phyloP scores from a whole-genome alignment of 192 early-diverging fungal species.

The Coemansia pectinata region DNA sequence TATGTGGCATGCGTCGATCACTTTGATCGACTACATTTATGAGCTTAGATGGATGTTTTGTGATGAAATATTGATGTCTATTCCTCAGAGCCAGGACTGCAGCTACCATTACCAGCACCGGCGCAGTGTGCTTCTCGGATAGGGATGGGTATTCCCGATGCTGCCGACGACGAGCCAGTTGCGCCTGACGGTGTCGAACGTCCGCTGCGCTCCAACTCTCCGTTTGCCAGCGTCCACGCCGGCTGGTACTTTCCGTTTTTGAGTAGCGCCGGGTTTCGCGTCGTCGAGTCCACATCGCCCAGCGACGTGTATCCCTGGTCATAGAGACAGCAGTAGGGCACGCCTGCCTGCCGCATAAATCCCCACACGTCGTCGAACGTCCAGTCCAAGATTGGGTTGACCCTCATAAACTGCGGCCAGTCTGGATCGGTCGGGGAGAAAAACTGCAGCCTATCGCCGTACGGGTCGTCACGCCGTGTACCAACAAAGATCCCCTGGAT shows the following conservation, averaged over 20 bases:
- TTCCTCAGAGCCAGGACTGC: neutral
- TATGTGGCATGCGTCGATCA: neutral
- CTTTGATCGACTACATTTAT: neutral
- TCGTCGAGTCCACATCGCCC: conserved; percentile 80
- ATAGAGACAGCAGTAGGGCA: conserved; percentile 88
- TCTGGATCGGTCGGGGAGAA: conserved; percentile 78
- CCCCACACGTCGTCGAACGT: conserved; percentile 82
- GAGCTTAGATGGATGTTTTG: neutral
- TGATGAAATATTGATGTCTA: neutral
- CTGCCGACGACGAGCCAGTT: conserved; percentile 12
- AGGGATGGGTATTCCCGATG: conserved; percentile 66
- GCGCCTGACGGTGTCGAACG: conserved; percentile 29
- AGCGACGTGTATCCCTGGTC: conserved; percentile 93
- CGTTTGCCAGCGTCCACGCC: conserved; percentile 28
- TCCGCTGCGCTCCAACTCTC: conserved; percentile 47
- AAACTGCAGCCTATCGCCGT: conserved; percentile 60
- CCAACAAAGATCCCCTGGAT: conserved; percentile 84
- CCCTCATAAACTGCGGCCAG: conserved; percentile 90
- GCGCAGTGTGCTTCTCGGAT: conserved; percentile 59
- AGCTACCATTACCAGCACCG: conserved; percentile 41
- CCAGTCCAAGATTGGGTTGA: conserved; percentile 94
- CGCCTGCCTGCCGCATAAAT: conserved; percentile 61
- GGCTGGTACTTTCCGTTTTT: conserved; percentile 46
- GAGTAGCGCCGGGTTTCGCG: conserved; percentile 77
- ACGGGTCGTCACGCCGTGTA: conserved; percentile 71